A percentile compares a stretch with the other conserved stretches of the same genome.
Evolutionary conservation across 306 rosid genomes (phyloP).

Genomic region (Cicer judaicum): DNA sequence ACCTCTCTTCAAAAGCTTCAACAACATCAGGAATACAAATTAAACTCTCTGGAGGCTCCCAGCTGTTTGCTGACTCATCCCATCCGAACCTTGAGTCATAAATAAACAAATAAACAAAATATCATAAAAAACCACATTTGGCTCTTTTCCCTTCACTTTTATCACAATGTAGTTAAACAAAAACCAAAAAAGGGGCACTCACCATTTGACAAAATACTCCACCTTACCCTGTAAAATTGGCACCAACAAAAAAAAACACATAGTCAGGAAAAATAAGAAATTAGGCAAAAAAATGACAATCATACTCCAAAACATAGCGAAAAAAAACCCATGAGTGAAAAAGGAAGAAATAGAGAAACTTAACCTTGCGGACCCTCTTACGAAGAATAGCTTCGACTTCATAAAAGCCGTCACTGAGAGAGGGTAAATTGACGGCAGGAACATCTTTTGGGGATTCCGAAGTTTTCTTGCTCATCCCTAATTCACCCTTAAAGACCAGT

Average conservation of each 20-base stretch:
- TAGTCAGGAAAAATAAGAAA: slow-evolving; percentile 40
- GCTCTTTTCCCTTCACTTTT: background rate
- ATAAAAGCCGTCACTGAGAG: slow-evolving; percentile 66
- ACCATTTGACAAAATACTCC: slow-evolving; percentile 92
- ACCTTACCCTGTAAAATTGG: slow-evolving; percentile 63
- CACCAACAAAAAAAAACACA: background rate
- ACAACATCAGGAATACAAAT: slow-evolving; percentile 66
- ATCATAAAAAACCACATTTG: slow-evolving; percentile 3
- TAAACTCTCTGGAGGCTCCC: slow-evolving; percentile 92
- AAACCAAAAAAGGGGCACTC: slow-evolving; percentile 41
- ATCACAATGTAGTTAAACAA: background rate
- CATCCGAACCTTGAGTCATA: slow-evolving; percentile 66
- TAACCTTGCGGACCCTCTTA: slow-evolving; percentile 69
- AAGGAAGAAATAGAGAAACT: background rate
- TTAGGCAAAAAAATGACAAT: background rate
- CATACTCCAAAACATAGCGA: background rate
- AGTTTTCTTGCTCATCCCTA: slow-evolving; percentile 50
- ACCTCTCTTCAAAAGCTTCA: slow-evolving; percentile 83
- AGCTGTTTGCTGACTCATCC: slow-evolving; percentile 86
- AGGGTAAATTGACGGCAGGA: slow-evolving; percentile 36
- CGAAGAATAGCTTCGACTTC: slow-evolving; percentile 80
- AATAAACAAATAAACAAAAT: slow-evolving; percentile 28
- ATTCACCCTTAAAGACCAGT: background rate
- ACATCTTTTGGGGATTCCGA: slow-evolving; percentile 48
- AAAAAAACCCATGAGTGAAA: background rate